A percentile compares a stretch with the other conserved stretches of the same genome.
Conservation (phyloP, 768 basidiomycete genomes). For the Coprinopsis strossmayeri region DNA sequence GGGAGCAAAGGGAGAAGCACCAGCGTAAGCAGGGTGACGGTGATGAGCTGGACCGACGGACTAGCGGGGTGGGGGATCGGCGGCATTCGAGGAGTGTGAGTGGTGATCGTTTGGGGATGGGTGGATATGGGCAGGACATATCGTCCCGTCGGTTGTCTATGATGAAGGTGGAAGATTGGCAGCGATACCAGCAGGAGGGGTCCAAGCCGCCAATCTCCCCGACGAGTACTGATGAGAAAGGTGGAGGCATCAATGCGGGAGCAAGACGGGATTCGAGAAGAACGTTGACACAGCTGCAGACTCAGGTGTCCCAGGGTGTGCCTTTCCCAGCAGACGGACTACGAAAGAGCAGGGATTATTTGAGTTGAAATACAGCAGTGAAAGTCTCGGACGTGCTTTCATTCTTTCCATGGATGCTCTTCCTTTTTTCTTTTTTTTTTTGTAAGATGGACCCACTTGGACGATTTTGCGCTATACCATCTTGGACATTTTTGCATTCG, state of each 20-base stretch:
- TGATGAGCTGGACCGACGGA: slow-evolving; percentile 33
- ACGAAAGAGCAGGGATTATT: slow-evolving; percentile 29
- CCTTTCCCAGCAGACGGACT: slow-evolving; percentile 48
- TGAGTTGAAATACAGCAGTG: slow-evolving; percentile 26
- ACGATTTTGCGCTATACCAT: slow-evolving; percentile 1
- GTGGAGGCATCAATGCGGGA: slow-evolving; percentile 6
- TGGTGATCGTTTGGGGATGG: slow-evolving; percentile 49
- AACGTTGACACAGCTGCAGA: slow-evolving; percentile 12
- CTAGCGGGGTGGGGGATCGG: slow-evolving; percentile 22
- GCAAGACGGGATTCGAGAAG: slow-evolving; percentile 30
- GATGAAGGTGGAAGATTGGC: slow-evolving; percentile 85
- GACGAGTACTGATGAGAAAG: not conserved
- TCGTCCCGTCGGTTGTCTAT: slow-evolving; percentile 64
- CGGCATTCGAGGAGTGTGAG: slow-evolving; percentile 50
- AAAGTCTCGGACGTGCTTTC: too few relatives aligned
- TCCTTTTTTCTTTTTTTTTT: not conserved
- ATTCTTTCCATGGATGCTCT: slow-evolving; percentile 7
- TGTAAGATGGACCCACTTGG: not conserved
- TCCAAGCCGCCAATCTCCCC: slow-evolving; percentile 18
- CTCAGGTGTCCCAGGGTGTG: slow-evolving; percentile 27
- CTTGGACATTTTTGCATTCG: slow-evolving; percentile 5
- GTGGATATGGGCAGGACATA: slow-evolving; percentile 20
- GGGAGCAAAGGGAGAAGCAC: slow-evolving; percentile 56
- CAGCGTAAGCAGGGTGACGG: slow-evolving; percentile 34
- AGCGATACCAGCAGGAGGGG: slow-evolving; percentile 56